Evolutionary conservation across 495 filamentous ascomycete species (phyloP).

Genomic region (Haplographium delicatum): DNA sequence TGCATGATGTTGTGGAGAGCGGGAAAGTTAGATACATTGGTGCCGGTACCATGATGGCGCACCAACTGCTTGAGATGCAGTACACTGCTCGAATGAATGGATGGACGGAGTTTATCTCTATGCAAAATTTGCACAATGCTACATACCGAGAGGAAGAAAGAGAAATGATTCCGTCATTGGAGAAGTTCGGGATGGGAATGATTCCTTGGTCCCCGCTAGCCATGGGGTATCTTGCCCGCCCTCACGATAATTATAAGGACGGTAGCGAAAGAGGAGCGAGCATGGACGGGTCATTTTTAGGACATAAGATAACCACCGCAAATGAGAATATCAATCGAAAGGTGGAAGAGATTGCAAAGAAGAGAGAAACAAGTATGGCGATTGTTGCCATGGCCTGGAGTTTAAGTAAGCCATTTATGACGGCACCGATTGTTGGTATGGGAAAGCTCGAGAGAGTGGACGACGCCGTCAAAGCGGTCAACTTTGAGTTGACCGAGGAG

Average conservation of each 20-base stretch:
- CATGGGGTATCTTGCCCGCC: constrained; percentile 48
- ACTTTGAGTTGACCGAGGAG: constrained; percentile 47
- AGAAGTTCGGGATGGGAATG: constrained; percentile 45
- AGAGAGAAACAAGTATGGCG: constrained; percentile 57
- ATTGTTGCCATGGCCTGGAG: constrained; percentile 67
- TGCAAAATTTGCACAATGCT: constrained; percentile 49
- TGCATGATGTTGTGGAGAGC: constrained; percentile 51
- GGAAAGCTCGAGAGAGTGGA: constrained; percentile 51
- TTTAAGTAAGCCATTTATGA: constrained; percentile 35
- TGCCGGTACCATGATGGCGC: constrained; percentile 56
- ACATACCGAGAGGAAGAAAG: constrained; percentile 56
- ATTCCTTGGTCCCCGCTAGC: constrained; percentile 51
- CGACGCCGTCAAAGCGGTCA: constrained; percentile 46
- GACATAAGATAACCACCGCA: constrained; percentile 36
- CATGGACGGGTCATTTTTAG: constrained; percentile 38
- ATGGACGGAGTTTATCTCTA: constrained; percentile 35
- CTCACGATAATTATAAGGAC: constrained; percentile 29
- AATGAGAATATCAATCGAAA: constrained; percentile 56
- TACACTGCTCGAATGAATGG: constrained; percentile 54
- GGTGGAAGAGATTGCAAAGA: constrained; percentile 63
- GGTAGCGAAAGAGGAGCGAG: constrained; percentile 42
- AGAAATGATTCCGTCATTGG: constrained; percentile 55
- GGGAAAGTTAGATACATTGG: constrained; percentile 59
- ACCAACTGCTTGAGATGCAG: constrained; percentile 60
- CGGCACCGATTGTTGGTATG: constrained; percentile 32